Conservation (phyloP, 2,329 filamentous ascomycete genomes). For the Fusarium globosum region DNA sequence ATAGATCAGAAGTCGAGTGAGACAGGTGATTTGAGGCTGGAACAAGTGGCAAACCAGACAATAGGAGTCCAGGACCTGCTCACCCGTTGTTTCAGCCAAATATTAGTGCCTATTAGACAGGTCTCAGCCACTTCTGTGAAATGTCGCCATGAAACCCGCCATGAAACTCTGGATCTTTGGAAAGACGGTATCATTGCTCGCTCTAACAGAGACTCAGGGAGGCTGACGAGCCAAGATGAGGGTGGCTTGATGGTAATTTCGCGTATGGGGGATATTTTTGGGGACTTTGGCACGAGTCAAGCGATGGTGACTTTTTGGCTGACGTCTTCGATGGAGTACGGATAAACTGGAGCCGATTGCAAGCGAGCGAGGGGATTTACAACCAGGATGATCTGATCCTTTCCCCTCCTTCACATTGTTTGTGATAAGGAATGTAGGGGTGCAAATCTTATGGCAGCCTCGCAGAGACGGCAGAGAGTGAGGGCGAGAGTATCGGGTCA, state of each 20-base stretch:
- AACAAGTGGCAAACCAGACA: not conserved
- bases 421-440: slow-evolving; percentile 1
- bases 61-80: not conserved
- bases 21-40: not conserved
- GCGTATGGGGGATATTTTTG: not conserved
- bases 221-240: not conserved
- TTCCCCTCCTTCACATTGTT: not conserved
- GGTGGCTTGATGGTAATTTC: slow-evolving; percentile 4
- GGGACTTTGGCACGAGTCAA: not conserved
- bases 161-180: slow-evolving; percentile 2
- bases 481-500: not conserved
- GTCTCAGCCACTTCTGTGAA: slow-evolving; percentile 6
- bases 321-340: not conserved
- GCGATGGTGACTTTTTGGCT: not conserved
- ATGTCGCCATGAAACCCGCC: slow-evolving; percentile 12
- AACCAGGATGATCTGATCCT: not conserved
- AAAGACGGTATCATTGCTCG: too few relatives aligned
- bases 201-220: not conserved
- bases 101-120: not conserved
- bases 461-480: not conserved
- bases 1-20: not conserved
- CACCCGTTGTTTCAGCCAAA: slow-evolving; percentile 16
- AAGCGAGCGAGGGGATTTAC: not conserved
- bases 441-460: not conserved
- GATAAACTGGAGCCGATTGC: not conserved